phyloP scores from a whole-genome alignment of 768 basidiomycete genomes.

The Suillus americanus region DNA sequence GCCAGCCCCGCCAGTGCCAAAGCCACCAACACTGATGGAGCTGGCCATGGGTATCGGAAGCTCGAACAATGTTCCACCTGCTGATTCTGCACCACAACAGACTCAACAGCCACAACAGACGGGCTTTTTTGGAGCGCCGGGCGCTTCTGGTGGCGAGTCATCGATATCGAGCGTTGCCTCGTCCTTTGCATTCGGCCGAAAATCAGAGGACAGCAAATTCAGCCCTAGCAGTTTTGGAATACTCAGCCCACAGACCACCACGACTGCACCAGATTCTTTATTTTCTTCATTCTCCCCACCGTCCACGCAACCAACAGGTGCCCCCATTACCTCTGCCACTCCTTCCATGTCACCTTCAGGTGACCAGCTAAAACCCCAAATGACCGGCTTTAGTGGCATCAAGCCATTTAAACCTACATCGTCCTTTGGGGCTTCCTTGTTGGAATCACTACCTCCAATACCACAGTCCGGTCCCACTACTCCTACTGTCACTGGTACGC shows the following conservation, averaged over 20 bases:
- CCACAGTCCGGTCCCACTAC: conserved; percentile 56
- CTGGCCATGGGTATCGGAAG: conserved; percentile 54
- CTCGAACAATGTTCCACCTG: conserved; percentile 9
- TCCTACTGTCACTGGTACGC: conserved; percentile 32
- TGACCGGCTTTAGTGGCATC: conserved; percentile 56
- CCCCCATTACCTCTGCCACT: conserved; percentile 31
- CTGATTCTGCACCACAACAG: conserved; percentile 28
- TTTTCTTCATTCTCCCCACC: conserved; percentile 42
- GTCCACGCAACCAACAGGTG: conserved; percentile 53
- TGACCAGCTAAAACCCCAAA: conserved; percentile 39
- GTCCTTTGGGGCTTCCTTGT: conserved; percentile 72
- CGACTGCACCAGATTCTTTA: conserved; percentile 44
- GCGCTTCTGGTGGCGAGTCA: conserved; percentile 31
- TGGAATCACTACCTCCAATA: conserved; percentile 75
- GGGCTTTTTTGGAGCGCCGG: conserved; percentile 31
- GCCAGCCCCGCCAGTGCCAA: conserved; percentile 65
- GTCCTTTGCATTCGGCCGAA: conserved; percentile 54
- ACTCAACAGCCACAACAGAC: conserved; percentile 29
- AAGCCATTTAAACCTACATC: conserved; percentile 84
- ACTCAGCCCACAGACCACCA: conserved; percentile 33
- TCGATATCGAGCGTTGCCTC: conserved; percentile 72
- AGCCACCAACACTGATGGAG: conserved; percentile 80
- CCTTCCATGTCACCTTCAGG: conserved; percentile 28
- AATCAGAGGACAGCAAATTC: conserved; percentile 26
- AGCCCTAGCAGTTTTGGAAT: conserved; percentile 15